Percentiles rank a stretch among this genome's conserved stretches.
These are phyloP conservation scores for Solanum aculeatissimum DNA, from an alignment of 305 asterid genomes.

Conservation along the genomic window DNA sequence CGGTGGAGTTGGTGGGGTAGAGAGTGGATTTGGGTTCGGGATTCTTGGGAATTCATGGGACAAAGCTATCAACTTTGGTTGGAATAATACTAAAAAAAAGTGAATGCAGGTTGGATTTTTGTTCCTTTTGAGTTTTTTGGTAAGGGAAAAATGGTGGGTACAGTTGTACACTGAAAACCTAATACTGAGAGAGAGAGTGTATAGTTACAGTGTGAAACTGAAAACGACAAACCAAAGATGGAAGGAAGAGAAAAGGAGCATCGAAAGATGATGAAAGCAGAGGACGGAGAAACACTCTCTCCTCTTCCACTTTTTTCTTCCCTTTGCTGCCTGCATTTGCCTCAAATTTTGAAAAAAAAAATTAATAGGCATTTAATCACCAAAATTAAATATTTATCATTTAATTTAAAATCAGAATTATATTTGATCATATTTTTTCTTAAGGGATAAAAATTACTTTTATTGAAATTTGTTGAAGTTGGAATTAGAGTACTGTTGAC, in stretches of 20 bases:
- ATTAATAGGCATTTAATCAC: too few relatives aligned
- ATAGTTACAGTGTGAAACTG: not conserved
- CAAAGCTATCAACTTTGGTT: not conserved
- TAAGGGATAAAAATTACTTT: too few relatives aligned
- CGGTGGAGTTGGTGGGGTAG: conserved; percentile 4
- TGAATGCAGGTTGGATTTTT: not conserved
- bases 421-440: too few relatives aligned
- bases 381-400: too few relatives aligned
- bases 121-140: not conserved
- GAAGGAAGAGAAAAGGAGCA: not conserved
- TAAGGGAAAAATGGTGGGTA: not conserved
- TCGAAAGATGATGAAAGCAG: not conserved
- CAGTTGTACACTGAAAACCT: not conserved
- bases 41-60: conserved; percentile 21
- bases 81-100: not conserved
- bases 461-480: too few relatives aligned
- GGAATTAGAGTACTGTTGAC: too few relatives aligned
- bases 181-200: not conserved
- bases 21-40: conserved; percentile 1
- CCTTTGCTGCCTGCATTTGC: not conserved
- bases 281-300: too few relatives aligned
- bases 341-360: not conserved
- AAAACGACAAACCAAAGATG: not conserved
- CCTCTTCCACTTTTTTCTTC: not conserved
- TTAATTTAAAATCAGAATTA: too few relatives aligned